Percentiles rank a stretch among this genome's conserved stretches.
These are phyloP conservation scores for Bisporella sp. DNA, from an alignment of 2,329 filamentous ascomycete species.

Conservation along the genomic window DNA sequence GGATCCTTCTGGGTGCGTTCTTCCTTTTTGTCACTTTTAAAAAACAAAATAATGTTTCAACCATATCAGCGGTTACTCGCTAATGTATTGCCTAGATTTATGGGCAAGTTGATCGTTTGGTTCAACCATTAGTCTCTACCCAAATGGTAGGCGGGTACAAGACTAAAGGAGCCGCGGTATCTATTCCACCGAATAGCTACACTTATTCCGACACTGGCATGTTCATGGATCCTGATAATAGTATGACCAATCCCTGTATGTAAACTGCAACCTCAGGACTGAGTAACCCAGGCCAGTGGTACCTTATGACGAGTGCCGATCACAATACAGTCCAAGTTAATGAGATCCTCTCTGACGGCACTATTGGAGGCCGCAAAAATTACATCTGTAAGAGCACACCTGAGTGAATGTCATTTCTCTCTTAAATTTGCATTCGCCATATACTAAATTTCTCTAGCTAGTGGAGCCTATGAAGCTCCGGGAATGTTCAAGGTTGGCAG, in stretches of 20 bases:
- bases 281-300: conserved; percentile 27
- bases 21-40: neutral
- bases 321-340: conserved; percentile 36
- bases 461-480: conserved; percentile 31
- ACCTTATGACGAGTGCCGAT: conserved; percentile 33
- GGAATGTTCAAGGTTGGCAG: conserved; percentile 28
- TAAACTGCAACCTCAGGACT: neutral
- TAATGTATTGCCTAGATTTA: conserved; percentile 24
- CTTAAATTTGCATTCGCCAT: neutral
- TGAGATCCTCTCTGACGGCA: conserved; percentile 30
- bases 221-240: conserved; percentile 26
- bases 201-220: conserved; percentile 35
- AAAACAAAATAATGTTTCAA: too few species aligned
- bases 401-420: neutral
- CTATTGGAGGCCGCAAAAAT: conserved; percentile 27
- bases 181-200: conserved; percentile 31
- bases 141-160: conserved; percentile 27
- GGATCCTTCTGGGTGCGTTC: conserved; percentile 30
- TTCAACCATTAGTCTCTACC: conserved; percentile 30
- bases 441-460: neutral
- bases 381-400: conserved; percentile 16
- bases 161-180: conserved; percentile 25
- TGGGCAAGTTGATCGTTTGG: conserved; percentile 33
- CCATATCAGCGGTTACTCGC: too few species aligned
- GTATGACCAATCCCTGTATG: neutral